phyloP scores from a whole-genome alignment of 2,329 filamentous ascomycete species.

The Penicillium crustosum region DNA sequence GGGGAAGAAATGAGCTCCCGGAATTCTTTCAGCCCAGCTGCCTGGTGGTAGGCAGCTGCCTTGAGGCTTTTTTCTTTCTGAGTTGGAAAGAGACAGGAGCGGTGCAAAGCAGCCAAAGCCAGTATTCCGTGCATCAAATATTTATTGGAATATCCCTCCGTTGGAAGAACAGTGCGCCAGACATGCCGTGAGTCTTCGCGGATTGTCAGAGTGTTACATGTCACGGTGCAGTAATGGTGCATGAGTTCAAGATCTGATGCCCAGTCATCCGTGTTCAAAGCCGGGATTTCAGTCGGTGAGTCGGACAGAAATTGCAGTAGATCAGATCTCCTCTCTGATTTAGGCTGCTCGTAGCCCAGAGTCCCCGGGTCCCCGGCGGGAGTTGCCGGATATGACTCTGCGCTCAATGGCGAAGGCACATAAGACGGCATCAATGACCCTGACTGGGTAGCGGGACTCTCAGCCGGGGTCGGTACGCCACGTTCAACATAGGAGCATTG shows the following conservation, averaged over 20 bases:
- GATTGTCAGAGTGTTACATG: slow-evolving; percentile 23
- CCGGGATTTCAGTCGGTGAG: background rate
- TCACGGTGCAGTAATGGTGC: slow-evolving; percentile 43
- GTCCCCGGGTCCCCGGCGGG: background rate
- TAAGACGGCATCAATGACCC: background rate
- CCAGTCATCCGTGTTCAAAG: slow-evolving; percentile 16
- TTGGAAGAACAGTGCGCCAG: slow-evolving; percentile 32
- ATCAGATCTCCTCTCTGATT: slow-evolving; percentile 10
- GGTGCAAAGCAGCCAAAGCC: slow-evolving; percentile 34
- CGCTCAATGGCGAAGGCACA: slow-evolving; percentile 1
- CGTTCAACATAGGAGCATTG: slow-evolving; percentile 22
- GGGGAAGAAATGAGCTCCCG: slow-evolving; percentile 21
- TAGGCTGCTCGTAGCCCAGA: background rate
- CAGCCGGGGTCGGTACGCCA: background rate
- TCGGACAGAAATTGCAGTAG: slow-evolving; percentile 14
- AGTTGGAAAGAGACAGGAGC: slow-evolving; percentile 14
- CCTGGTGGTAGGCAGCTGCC: slow-evolving; percentile 19
- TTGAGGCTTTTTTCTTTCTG: slow-evolving; percentile 19
- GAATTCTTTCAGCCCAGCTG: slow-evolving; percentile 19
- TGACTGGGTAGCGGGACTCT: slow-evolving; percentile 5
- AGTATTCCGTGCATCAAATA: slow-evolving; percentile 36
- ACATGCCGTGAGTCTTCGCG: slow-evolving; percentile 29
- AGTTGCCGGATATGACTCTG: slow-evolving; percentile 2
- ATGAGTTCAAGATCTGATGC: slow-evolving; percentile 43
- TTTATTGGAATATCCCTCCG: slow-evolving; percentile 31